Evolutionary conservation across 371 early-diverging fungal genomes (phyloP).

Genomic region (Mortierella sp.): DNA sequence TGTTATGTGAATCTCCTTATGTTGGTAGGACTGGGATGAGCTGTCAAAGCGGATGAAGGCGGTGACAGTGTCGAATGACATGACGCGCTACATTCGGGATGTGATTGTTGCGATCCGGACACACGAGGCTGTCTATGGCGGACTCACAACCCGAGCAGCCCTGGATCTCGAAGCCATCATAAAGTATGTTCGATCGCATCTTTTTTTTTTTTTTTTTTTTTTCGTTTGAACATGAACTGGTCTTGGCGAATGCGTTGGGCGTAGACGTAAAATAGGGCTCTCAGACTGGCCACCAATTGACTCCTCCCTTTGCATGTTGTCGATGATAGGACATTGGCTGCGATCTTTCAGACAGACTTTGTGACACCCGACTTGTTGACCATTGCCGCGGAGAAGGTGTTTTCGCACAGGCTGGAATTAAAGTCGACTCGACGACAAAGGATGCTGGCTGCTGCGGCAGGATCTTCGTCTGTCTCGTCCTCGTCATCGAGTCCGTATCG

Average conservation of each 20-base stretch:
- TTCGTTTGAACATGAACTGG: background rate
- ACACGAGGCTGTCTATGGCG: constrained; percentile 70
- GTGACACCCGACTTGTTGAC: constrained; percentile 72
- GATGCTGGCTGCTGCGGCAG: constrained; percentile 11
- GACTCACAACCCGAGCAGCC: constrained; percentile 71
- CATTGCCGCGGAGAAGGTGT: constrained; percentile 71
- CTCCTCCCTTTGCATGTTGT: background rate
- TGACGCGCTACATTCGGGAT: constrained; percentile 72
- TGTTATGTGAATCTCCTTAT: background rate
- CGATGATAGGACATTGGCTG: constrained; percentile 62
- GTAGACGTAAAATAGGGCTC: background rate
- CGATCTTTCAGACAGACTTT: constrained; percentile 67
- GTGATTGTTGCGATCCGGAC: constrained; percentile 73
- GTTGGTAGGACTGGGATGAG: constrained; percentile 64
- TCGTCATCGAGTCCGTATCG: background rate
- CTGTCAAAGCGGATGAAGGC: constrained; percentile 62
- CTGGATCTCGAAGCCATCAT: constrained; percentile 69
- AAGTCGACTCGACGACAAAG: constrained; percentile 30
- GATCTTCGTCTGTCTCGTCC: background rate
- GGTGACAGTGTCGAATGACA: constrained; percentile 71
- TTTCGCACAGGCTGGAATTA: constrained; percentile 63
- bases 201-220: background rate
- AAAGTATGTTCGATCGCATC: constrained; percentile 57
- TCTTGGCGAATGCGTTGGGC: background rate
- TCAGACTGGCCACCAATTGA: background rate